phyloP scores from a whole-genome alignment of 305 asterid genomes.

The Solanum hybrid region DNA sequence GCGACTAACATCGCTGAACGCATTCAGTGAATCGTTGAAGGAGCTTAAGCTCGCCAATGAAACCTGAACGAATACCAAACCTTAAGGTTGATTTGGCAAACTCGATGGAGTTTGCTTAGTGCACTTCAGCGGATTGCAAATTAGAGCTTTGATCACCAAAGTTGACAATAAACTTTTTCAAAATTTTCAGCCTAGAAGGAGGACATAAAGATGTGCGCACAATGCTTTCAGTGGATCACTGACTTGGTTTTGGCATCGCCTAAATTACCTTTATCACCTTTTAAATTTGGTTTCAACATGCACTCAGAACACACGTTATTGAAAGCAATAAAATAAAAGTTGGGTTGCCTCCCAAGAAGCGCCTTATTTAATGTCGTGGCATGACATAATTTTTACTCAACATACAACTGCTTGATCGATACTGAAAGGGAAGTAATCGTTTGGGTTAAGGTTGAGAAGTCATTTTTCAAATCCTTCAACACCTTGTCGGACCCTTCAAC shows the following conservation, averaged over 20 bases:
- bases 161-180: not conserved
- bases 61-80: not conserved
- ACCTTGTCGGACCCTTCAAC: not conserved
- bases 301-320: not conserved
- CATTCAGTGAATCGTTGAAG: not conserved
- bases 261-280: not conserved
- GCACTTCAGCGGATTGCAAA: not conserved
- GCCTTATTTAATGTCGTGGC: not conserved
- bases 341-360: not conserved
- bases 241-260: not conserved
- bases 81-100: not conserved
- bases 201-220: not conserved
- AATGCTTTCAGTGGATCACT: not conserved
- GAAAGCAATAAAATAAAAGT: not conserved
- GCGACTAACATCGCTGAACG: not conserved
- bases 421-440: not conserved
- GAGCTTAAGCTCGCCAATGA: not conserved
- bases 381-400: not conserved
- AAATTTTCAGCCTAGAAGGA: not conserved
- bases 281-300: not conserved
- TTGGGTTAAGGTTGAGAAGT: not conserved
- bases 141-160: not conserved
- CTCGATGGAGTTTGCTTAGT: not conserved
- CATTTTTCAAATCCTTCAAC: not conserved
- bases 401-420: not conserved